These are phyloP conservation scores for Carex kokanica DNA, from an alignment of 176 grass and related monocot species.

Conservation along the genomic window DNA sequence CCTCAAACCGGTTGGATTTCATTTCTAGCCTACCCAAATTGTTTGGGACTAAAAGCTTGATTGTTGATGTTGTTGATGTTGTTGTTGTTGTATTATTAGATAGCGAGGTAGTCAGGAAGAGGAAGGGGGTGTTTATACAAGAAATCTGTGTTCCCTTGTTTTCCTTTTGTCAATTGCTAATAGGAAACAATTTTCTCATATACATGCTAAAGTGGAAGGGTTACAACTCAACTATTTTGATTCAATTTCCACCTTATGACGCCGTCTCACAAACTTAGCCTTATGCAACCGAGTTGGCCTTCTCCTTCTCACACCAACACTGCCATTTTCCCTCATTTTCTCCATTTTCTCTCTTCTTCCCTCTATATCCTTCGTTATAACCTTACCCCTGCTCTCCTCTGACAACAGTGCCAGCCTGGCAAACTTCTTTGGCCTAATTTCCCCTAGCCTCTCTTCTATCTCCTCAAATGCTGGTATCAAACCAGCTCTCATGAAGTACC, in stretches of 20 bases:
- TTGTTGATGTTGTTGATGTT: too few species aligned
- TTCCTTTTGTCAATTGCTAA: background rate
- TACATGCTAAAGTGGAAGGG: too few species aligned
- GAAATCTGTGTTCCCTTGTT: background rate
- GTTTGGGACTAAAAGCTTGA: too few species aligned
- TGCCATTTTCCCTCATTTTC: constrained; percentile 51
- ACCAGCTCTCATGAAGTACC: constrained; percentile 93
- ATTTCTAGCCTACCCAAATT: too few species aligned
- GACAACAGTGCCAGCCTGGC: constrained; percentile 78
- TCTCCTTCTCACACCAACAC: constrained; percentile 29
- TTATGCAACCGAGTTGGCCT: constrained; percentile 36
- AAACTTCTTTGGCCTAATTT: constrained; percentile 92
- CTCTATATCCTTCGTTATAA: constrained; percentile 74
- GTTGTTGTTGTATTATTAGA: too few species aligned
- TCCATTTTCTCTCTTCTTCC: constrained; percentile 78
- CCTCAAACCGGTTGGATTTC: too few species aligned
- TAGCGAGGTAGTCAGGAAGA: too few species aligned
- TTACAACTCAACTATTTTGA: constrained; percentile 36
- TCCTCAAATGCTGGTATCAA: constrained; percentile 73
- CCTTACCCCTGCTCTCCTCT: constrained; percentile 65
- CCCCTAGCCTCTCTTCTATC: constrained; percentile 74
- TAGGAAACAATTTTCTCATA: background rate
- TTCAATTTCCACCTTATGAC: constrained; percentile 34
- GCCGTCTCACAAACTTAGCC: constrained; percentile 54
- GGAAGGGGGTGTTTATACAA: background rate